Conservation (phyloP, 106 monocot genomes). For the Agapanthus africanus region DNA sequence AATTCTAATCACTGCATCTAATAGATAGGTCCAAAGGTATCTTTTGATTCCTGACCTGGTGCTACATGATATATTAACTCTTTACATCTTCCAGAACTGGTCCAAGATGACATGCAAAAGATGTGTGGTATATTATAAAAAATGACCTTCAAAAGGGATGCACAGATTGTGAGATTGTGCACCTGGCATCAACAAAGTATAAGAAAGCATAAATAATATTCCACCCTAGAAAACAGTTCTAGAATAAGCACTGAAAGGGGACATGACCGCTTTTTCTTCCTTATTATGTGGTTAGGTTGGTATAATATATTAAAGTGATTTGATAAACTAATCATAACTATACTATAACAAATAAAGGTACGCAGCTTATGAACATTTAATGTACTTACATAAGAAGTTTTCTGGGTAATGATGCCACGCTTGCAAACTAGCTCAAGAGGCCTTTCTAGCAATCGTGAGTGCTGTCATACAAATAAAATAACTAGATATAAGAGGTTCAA, state of each 20-base stretch:
- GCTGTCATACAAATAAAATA: slow-evolving; percentile 36
- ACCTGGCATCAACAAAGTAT: neutral
- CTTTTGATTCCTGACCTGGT: no score
- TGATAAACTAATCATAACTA: neutral
- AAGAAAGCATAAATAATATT: neutral
- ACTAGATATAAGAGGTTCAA: neutral
- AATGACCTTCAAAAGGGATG: neutral
- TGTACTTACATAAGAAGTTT: slow-evolving; percentile 56
- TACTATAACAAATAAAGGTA: neutral
- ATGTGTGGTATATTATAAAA: neutral
- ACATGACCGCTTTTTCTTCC: neutral
- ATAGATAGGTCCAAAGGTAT: neutral
- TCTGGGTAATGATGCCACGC: slow-evolving; percentile 80
- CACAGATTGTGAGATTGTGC: neutral
- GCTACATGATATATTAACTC: no score
- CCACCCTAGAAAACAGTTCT: neutral
- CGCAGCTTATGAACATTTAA: neutral
- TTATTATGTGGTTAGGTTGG: neutral
- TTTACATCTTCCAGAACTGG: neutral
- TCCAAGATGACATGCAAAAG: neutral
- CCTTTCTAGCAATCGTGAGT: slow-evolving; percentile 70
- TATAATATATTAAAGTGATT: neutral
- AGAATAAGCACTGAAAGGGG: neutral
- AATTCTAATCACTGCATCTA: neutral
- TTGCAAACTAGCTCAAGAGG: slow-evolving; percentile 73